Evolutionary conservation across 345 rosid species (phyloP).

Genomic region (Camelina hispida): DNA sequence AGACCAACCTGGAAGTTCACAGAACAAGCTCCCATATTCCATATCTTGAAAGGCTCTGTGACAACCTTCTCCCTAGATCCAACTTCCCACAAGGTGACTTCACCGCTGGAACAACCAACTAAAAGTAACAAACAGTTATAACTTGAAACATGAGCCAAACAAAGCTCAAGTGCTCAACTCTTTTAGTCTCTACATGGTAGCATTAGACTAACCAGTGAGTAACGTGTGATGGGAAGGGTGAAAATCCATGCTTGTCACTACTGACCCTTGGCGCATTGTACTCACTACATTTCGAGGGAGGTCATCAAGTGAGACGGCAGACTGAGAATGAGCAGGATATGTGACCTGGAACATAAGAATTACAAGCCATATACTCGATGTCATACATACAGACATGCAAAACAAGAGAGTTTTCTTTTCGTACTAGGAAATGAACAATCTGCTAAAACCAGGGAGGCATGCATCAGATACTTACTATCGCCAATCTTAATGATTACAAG

Average conservation of each 20-base stretch:
- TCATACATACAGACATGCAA: constrained; percentile 13
- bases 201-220: constrained; percentile 75
- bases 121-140: constrained; percentile 29
- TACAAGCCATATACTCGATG: constrained; percentile 16
- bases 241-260: constrained; percentile 93
- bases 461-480: constrained; percentile 14
- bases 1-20: constrained; percentile 66
- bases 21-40: constrained; percentile 64
- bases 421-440: constrained; percentile 2
- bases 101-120: constrained; percentile 91
- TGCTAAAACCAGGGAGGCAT: constrained; percentile 4
- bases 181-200: constrained; percentile 14
- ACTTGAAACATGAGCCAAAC: constrained; percentile 7
- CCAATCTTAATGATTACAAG: neutral
- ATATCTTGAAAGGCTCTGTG: constrained; percentile 82
- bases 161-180: constrained; percentile 16
- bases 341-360: constrained; percentile 52
- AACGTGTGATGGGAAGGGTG: constrained; percentile 76
- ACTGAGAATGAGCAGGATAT: constrained; percentile 66
- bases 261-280: constrained; percentile 75
- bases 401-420: constrained; percentile 1
- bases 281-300: constrained; percentile 85
- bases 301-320: constrained; percentile 78
- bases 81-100: constrained; percentile 87
- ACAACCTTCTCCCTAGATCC: constrained; percentile 63